Base-by-base conservation (phyloP, 306 rosid species). In the Casuarina equisetifolia region DNA sequence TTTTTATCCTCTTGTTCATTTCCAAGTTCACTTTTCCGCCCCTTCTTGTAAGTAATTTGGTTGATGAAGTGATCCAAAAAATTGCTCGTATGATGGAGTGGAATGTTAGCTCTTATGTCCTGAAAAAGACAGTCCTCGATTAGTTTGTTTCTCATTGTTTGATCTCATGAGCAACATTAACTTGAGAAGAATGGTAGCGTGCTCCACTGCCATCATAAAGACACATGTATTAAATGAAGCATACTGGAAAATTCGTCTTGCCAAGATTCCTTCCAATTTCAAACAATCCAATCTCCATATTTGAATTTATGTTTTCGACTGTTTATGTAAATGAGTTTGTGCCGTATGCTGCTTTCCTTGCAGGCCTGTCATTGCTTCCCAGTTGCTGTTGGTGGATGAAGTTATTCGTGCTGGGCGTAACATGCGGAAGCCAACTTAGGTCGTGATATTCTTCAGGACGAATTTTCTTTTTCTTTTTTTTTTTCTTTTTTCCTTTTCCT, bases 361-460 rank as follows among this genome's bases (percentile, higher is more conserved):
- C 96, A 95, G 98, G 89, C 99, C 99, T 6, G 96, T 95, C 64
- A 92, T 95, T 78, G 90, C 95, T 53, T 92, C 97, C 50, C 99
- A 95, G 69, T 79, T 95, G 87, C 88, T 95, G 55, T 79, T 95
- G 90, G 99, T 95, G 51, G 99, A 95, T 74, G 99, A 95, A 89
- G 97, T 95, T 13, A 92, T 95, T 70, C 97, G 99, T 36, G 99
- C 97, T n/a, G 99, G 99, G 50, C 93, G 94, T 4, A 95, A 95
- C 55, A 95, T 95, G 97, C 77, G 97, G 76, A 95, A 92, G 81
- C 99, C 99, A 54, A 88, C 40, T 13, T 95, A 91, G 83, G 36
- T 49, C 55, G 49, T 17, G 48, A 66, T 40, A 42, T 66, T 19
- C 49, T 66, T 17, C 25, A n/a, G 48, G 71, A 45, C 11, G 43